These are phyloP conservation scores for Apiotrichum montevideense DNA, from an alignment of 1,284 basidiomycete species.

Conservation along the genomic window DNA sequence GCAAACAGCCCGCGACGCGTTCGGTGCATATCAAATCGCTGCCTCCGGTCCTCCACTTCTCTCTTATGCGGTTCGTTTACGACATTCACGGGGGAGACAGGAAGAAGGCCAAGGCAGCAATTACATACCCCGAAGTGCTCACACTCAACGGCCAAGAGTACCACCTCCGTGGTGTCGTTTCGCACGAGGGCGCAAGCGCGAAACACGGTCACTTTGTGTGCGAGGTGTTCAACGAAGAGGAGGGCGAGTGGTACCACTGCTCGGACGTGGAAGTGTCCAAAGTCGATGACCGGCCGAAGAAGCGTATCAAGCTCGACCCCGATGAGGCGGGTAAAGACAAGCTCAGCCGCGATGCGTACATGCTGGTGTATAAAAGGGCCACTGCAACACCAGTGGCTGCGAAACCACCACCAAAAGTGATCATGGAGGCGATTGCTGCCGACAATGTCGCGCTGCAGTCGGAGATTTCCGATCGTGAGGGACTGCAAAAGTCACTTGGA, in stretches of 20 bases:
- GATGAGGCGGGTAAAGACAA: neutral
- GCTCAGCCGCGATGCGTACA: constrained; percentile 76
- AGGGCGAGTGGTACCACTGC: constrained; percentile 76
- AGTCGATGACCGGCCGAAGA: constrained; percentile 15
- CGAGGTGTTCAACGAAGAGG: constrained; percentile 69
- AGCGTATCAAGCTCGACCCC: constrained; percentile 19
- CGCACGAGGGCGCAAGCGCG: constrained; percentile 72
- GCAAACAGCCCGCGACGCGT: constrained; percentile 67
- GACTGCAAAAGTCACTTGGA: neutral
- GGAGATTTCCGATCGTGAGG: constrained; percentile 17
- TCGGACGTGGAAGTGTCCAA: constrained; percentile 61
- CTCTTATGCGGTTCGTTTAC: constrained; percentile 80
- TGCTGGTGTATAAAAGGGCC: constrained; percentile 73
- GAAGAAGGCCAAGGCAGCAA: constrained; percentile 71
- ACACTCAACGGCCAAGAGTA: constrained; percentile 50
- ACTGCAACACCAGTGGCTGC: constrained; percentile 16
- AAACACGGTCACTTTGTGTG: constrained; percentile 90
- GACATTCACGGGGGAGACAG: constrained; percentile 68
- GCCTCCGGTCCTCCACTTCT: constrained; percentile 78
- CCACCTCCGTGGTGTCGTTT: constrained; percentile 70
- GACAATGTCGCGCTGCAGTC: constrained; percentile 50
- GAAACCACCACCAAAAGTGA: constrained; percentile 52
- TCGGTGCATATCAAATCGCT: constrained; percentile 61
- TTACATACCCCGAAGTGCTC: constrained; percentile 74
- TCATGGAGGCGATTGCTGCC: constrained; percentile 53